phyloP scores from a whole-genome alignment of 106 monocot species.

The Agapanthus africanus region DNA sequence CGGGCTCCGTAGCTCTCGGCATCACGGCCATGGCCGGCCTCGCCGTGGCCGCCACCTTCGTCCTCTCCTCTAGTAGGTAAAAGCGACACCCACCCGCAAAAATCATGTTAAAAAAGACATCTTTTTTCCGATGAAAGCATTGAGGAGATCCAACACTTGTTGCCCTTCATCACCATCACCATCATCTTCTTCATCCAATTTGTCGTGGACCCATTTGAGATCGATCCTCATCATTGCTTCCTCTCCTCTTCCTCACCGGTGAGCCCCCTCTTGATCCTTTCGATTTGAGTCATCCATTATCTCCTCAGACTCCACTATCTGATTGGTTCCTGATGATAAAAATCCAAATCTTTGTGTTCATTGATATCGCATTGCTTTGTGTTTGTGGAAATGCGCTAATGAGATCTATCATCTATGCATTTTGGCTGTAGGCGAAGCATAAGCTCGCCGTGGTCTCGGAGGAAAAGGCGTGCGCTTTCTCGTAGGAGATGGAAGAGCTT shows the following conservation, averaged over 20 bases:
- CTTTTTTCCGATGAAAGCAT: slow-evolving; percentile 22
- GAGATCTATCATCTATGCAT: not conserved
- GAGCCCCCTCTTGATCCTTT: slow-evolving; percentile 1
- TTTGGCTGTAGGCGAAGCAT: slow-evolving; percentile 38
- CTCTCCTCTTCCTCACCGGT: slow-evolving; percentile 41
- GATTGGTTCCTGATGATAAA: too few species aligned
- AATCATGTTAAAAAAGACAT: not conserved
- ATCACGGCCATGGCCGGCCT: slow-evolving; percentile 1
- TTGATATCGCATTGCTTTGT: not conserved
- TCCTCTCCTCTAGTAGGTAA: slow-evolving; percentile 22
- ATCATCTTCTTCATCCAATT: slow-evolving; percentile 25
- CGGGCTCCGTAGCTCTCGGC: slow-evolving; percentile 13
- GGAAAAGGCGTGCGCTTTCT: slow-evolving; percentile 57
- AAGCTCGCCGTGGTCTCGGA: slow-evolving; percentile 81
- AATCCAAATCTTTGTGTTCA: too few species aligned
- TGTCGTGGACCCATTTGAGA: slow-evolving; percentile 57
- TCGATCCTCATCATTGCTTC: slow-evolving; percentile 58
- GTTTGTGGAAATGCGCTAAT: not conserved
- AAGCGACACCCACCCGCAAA: too few species aligned
- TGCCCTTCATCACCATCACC: slow-evolving; percentile 12
- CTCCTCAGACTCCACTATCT: too few species aligned
- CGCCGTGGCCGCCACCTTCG: slow-evolving; percentile 24
- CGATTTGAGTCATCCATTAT: too few species aligned
- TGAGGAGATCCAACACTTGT: slow-evolving; percentile 28
- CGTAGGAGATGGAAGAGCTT: slow-evolving; percentile 38